Conservation (phyloP, 2,329 filamentous ascomycete species). For the Fusarium redolens region DNA sequence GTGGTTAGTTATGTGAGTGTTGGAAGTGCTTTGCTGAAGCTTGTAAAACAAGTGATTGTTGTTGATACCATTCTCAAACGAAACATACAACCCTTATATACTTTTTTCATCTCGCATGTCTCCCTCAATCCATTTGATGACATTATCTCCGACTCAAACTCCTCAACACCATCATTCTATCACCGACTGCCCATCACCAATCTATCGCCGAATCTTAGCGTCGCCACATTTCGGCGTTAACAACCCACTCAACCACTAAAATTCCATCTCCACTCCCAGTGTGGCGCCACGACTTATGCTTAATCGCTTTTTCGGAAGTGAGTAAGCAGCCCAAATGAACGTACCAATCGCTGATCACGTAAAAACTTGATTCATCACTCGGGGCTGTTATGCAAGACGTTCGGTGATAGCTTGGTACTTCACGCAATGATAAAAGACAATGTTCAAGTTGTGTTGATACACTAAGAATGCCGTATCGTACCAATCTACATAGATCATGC, state of each 20-base stretch:
- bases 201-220: slow-evolving; percentile 31
- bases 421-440: background rate
- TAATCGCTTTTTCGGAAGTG: background rate
- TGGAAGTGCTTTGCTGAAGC: background rate
- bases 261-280: background rate
- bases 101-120: rapidly evolving
- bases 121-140: rapidly evolving
- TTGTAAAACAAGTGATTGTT: background rate
- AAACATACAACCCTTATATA: background rate
- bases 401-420: background rate
- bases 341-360: background rate
- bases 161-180: background rate
- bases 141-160: slow-evolving; percentile 15
- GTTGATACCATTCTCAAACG: rapidly evolving
- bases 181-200: background rate
- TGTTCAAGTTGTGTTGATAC: slow-evolving; percentile 19
- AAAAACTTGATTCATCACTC: background rate
- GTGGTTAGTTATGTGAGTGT: background rate
- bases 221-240: slow-evolving; percentile 24
- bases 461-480: slow-evolving; percentile 31
- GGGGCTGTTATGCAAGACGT: rapidly evolving
- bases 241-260: background rate
- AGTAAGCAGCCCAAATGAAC: background rate
- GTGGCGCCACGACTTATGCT: background rate
- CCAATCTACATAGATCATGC: slow-evolving; percentile 35